Conservation (phyloP, 108 stramenopile species). For the Licmophora abbreviata region DNA sequence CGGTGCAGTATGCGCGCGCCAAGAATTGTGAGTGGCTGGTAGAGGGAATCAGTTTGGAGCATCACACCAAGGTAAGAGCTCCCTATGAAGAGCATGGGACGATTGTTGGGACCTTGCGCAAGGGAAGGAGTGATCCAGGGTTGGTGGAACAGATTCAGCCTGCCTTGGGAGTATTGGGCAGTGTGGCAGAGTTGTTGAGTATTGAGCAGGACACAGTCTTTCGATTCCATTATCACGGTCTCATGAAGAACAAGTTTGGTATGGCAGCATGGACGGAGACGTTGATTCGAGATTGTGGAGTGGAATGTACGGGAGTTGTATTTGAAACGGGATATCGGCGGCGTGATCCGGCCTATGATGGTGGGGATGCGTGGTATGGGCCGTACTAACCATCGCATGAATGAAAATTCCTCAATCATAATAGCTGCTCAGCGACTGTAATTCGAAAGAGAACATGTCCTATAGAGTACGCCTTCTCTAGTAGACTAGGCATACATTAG, state of each 20-base stretch:
- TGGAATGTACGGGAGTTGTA: constrained; percentile 72
- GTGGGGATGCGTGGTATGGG: constrained; percentile 60
- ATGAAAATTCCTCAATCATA: no score
- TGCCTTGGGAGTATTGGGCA: constrained; percentile 64
- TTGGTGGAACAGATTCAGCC: constrained; percentile 63
- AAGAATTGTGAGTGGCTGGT: constrained; percentile 85
- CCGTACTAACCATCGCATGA: no score
- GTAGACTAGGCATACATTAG: constrained; percentile 15
- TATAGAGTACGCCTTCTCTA: no score
- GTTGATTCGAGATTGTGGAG: constrained; percentile 67
- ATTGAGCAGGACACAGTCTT: constrained; percentile 68
- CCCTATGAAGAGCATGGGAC: constrained; percentile 56
- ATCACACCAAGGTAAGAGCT: constrained; percentile 36
- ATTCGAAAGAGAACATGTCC: no score
- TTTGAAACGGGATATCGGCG: constrained; percentile 79
- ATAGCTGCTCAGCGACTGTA: no score
- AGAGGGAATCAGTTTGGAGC: constrained; percentile 39
- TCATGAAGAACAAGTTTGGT: constrained; percentile 76
- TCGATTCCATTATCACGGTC: constrained; percentile 80
- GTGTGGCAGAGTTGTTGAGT: constrained; percentile 57
- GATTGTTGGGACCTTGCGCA: constrained; percentile 59
- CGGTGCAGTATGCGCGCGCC: constrained; percentile 68
- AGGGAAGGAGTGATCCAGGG: constrained; percentile 40
- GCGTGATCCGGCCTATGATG: constrained; percentile 75
- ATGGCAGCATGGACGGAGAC: constrained; percentile 75